Evolutionary conservation across 495 filamentous ascomycete genomes (phyloP).

Genomic region (Chaetomidium leptoderma): DNA sequence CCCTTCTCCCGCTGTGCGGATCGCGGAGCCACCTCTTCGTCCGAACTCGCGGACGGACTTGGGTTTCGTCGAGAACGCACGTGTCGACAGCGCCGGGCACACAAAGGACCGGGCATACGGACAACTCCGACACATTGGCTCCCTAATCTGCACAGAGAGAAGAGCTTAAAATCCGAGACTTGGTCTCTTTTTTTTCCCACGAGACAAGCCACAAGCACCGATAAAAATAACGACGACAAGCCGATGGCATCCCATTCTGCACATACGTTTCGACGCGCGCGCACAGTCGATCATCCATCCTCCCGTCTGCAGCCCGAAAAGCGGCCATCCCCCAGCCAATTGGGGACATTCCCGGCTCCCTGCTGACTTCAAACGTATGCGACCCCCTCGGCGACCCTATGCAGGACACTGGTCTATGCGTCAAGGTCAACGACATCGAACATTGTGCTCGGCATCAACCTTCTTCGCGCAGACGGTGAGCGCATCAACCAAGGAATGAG

Average conservation of each 20-base stretch:
- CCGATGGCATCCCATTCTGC: no score
- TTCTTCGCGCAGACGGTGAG: not conserved
- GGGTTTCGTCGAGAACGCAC: no score
- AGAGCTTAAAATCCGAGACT: no score
- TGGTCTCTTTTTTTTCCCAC: not conserved
- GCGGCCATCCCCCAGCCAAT: slow-evolving; percentile 28
- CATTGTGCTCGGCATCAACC: not conserved
- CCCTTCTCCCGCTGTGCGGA: not conserved
- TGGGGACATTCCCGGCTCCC: slow-evolving; percentile 28
- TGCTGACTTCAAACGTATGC: slow-evolving; percentile 33
- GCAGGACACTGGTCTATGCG: slow-evolving; percentile 29
- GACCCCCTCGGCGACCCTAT: slow-evolving; percentile 24
- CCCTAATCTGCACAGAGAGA: no score
- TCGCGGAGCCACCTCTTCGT: not conserved
- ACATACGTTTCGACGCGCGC: not conserved
- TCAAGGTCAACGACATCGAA: slow-evolving; percentile 20
- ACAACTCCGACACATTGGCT: no score
- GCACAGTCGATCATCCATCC: slow-evolving; percentile 26
- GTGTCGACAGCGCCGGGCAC: no score
- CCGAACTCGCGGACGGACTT: not conserved
- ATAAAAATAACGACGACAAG: not conserved
- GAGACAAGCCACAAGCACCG: no score
- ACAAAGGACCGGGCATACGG: no score
- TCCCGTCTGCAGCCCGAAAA: slow-evolving; percentile 26
- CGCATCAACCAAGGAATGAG: not conserved